Conservation (phyloP, 1,284 basidiomycete species). For the Cutaneotrichosporon spelunceum region DNA sequence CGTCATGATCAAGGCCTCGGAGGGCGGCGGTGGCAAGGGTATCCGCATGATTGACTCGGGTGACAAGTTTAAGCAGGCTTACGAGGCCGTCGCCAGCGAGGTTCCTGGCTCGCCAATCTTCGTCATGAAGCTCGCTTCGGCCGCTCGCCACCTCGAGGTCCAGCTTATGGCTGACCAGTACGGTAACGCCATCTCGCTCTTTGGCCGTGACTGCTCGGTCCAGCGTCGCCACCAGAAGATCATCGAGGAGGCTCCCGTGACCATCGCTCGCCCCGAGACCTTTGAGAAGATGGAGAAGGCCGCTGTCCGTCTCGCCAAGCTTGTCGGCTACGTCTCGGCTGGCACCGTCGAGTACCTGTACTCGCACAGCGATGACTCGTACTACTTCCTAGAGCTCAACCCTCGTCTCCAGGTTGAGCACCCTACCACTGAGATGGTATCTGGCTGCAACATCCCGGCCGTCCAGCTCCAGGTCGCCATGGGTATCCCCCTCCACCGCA, state of each 20-base stretch:
- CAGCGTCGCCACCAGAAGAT: conserved; percentile 99
- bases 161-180: conserved; percentile 99
- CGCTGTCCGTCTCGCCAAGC: conserved; percentile 92
- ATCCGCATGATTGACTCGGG: conserved; percentile 85
- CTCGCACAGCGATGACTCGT: conserved; percentile 86
- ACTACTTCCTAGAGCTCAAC: conserved; percentile 98
- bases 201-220: conserved; percentile 98
- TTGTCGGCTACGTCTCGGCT: conserved; percentile 98
- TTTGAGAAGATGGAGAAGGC: conserved; percentile 99
- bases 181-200: conserved; percentile 97
- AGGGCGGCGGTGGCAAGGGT: conserved; percentile 99
- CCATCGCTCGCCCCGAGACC: conserved; percentile 84
- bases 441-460: conserved; percentile 95
- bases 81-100: conserved; percentile 90
- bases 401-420: conserved; percentile 99
- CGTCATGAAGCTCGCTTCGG: conserved; percentile 99
- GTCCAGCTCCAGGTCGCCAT: conserved; percentile 97
- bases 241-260: conserved; percentile 98
- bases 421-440: conserved; percentile 99
- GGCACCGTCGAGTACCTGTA: conserved; percentile 99
- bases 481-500: conserved; percentile 95
- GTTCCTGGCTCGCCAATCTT: conserved; percentile 99
- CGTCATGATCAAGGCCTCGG: conserved; percentile 99
- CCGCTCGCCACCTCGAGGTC: conserved; percentile 96
- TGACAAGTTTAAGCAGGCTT: conserved; percentile 88